Evolutionary conservation across 2,329 filamentous ascomycete species (phyloP).

Genomic region (Aspergillus sp.): DNA sequence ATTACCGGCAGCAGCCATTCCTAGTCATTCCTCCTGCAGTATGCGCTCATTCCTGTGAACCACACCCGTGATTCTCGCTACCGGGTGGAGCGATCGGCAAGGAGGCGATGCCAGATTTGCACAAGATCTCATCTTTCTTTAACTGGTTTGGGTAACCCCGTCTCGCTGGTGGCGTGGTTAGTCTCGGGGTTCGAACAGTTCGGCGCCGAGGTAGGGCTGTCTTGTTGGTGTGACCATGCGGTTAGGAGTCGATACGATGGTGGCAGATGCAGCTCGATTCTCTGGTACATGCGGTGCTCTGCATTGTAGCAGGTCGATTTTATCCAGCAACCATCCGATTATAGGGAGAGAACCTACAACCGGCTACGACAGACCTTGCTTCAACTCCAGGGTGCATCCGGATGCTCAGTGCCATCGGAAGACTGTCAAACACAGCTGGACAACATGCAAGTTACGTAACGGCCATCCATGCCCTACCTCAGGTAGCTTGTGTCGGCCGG

Average conservation of each 20-base stretch:
- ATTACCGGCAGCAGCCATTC: too few species aligned
- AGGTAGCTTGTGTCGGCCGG: too few species aligned
- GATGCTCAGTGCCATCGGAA: too few species aligned
- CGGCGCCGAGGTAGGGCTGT: neutral
- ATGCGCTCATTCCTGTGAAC: neutral
- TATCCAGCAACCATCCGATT: too few species aligned
- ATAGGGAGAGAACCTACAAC: too few species aligned
- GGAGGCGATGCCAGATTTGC: constrained; percentile 3
- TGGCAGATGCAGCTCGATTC: neutral
- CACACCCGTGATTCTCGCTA: neutral
- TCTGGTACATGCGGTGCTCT: too few species aligned
- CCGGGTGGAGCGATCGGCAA: constrained; percentile 13
- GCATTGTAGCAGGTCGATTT: too few species aligned
- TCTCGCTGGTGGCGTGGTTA: neutral
- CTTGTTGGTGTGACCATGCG: neutral
- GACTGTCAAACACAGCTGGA: too few species aligned
- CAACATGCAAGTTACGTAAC: too few species aligned
- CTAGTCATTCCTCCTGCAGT: neutral
- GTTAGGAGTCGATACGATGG: neutral
- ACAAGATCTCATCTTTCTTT: constrained; percentile 7
- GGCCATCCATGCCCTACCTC: too few species aligned
- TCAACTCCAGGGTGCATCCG: too few species aligned
- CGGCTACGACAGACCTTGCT: too few species aligned
- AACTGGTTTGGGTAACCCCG: neutral
- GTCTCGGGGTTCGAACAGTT: neutral